Conservation (phyloP, 208 protist genomes). For the Trypanosoma rangeli region DNA sequence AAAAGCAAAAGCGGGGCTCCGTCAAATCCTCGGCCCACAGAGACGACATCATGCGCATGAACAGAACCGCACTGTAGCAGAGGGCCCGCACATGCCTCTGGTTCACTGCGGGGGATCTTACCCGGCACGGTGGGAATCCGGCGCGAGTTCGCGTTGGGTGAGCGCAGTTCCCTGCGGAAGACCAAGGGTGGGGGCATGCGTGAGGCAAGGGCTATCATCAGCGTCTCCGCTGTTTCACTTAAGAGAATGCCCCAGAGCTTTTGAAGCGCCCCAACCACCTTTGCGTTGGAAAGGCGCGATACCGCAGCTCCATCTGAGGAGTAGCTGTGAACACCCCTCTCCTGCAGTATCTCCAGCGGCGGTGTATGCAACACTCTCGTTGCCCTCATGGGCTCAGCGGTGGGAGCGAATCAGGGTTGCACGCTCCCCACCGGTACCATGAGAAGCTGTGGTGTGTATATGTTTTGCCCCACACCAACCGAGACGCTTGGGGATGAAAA, state of each 20-base stretch:
- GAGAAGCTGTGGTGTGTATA: no score
- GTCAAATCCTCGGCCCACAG: slow-evolving; percentile 36
- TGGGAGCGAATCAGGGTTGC: not conserved
- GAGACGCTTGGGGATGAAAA: not conserved
- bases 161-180: slow-evolving; percentile 46
- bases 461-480: no score
- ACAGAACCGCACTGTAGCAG: slow-evolving; percentile 19
- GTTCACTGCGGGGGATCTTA: slow-evolving; percentile 1
- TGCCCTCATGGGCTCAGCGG: not conserved
- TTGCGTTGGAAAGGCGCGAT: slow-evolving; percentile 30
- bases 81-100: slow-evolving; percentile 23
- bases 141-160: slow-evolving; percentile 4
- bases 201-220: slow-evolving; percentile 45
- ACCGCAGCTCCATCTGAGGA: slow-evolving; percentile 41
- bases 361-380: not conserved
- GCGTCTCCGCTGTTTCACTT: slow-evolving; percentile 38
- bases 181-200: slow-evolving; percentile 40
- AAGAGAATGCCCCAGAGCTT: slow-evolving; percentile 34
- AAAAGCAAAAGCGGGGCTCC: slow-evolving; percentile 32
- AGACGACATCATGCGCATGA: slow-evolving; percentile 39
- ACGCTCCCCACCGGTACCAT: no score
- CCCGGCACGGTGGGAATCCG: not conserved
- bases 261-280: slow-evolving; percentile 28
- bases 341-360: not conserved
- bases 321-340: slow-evolving; percentile 43